Conservation (phyloP, 257 asterid genomes). For the Datura wrightii region DNA sequence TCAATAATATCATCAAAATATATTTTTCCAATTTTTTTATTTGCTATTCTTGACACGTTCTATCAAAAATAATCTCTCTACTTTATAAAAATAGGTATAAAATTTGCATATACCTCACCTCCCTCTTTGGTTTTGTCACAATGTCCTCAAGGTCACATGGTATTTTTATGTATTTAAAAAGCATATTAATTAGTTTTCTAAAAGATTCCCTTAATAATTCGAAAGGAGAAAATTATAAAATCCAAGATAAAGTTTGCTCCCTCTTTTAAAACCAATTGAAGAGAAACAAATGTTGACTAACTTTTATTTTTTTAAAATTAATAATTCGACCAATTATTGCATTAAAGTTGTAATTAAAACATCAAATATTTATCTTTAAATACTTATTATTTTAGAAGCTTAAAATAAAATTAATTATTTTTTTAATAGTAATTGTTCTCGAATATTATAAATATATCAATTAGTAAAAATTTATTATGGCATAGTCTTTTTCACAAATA, state of each 20-base stretch:
- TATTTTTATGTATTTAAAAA: constrained; percentile 10
- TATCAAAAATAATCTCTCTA: no score
- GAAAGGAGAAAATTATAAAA: not conserved
- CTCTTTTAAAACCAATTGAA: not conserved
- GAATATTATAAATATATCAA: no score
- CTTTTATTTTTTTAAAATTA: not conserved
- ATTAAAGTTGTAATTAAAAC: not conserved
- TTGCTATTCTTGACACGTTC: no score
- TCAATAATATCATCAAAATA: no score
- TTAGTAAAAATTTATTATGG: no score
- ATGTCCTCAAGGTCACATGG: not conserved
- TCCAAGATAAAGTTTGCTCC: not conserved
- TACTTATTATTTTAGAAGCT: not conserved
- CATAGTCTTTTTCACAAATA: not conserved
- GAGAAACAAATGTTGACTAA: not conserved
- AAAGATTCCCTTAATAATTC: constrained; percentile 2
- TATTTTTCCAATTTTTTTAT: no score
- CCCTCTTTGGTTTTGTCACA: not conserved
- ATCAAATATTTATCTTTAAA: not conserved
- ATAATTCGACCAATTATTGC: constrained; percentile 1
- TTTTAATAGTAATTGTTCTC: no score
- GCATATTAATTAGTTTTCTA: not conserved
- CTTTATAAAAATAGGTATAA: not conserved
- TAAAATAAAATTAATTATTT: no score
- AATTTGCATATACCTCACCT: not conserved